phyloP scores from a whole-genome alignment of 805 yeast species.

The Barnettozyma botsteinii region DNA sequence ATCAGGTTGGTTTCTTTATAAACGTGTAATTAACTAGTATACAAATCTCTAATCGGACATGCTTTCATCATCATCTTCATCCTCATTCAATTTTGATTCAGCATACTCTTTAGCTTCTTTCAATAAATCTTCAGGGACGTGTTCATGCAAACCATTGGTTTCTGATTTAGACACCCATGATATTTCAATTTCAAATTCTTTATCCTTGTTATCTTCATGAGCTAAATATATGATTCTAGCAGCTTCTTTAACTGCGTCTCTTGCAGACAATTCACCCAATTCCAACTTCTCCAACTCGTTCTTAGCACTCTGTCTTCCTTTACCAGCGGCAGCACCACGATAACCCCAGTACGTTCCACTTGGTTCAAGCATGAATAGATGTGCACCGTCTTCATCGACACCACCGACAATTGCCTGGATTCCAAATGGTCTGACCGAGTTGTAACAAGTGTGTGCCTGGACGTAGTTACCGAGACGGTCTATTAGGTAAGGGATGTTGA shows the following conservation, averaged over 20 bases:
- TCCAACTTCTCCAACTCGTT: slow-evolving; percentile 89
- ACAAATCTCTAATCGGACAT: slow-evolving; percentile 27
- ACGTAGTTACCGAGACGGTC: slow-evolving; percentile 87
- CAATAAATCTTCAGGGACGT: slow-evolving; percentile 72
- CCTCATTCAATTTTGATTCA: slow-evolving; percentile 76
- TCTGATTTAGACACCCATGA: slow-evolving; percentile 79
- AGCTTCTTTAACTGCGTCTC: slow-evolving; percentile 87
- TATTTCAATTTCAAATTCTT: slow-evolving; percentile 91
- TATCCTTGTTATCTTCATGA: slow-evolving; percentile 96
- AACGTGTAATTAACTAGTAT: not conserved
- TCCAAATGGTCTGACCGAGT: slow-evolving; percentile 97
- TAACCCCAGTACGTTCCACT: slow-evolving; percentile 98
- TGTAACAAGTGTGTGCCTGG: slow-evolving; percentile 92
- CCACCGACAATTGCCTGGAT: slow-evolving; percentile 91
- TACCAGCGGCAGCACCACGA: slow-evolving; percentile 95
- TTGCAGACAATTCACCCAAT: slow-evolving; percentile 58
- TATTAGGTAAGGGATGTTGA: slow-evolving; percentile 75
- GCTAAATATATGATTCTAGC: slow-evolving; percentile 90
- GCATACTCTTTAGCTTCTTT: slow-evolving; percentile 83
- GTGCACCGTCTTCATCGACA: slow-evolving; percentile 83
- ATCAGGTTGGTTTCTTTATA: too few relatives aligned
- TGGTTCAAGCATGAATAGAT: slow-evolving; percentile 95
- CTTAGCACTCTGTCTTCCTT: slow-evolving; percentile 97
- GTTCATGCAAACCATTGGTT: slow-evolving; percentile 74
- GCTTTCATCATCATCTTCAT: slow-evolving; percentile 50